phyloP scores from a whole-genome alignment of 108 stramenopile genomes.

The Nitzschia sp. region DNA sequence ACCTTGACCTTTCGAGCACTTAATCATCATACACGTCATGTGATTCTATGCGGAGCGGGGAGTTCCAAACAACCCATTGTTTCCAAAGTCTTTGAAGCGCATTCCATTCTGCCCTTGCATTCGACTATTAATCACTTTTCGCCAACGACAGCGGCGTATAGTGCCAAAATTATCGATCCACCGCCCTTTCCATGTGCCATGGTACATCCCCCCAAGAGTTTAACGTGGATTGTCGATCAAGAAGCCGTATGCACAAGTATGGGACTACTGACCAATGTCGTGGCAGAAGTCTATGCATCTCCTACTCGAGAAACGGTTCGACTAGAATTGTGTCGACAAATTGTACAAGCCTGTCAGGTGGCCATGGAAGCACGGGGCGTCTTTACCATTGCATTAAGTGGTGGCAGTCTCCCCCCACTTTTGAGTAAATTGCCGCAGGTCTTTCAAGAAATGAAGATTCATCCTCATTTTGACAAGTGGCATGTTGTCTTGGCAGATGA shows the following conservation, averaged over 20 bases:
- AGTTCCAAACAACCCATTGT: constrained; percentile 68
- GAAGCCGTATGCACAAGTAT: constrained; percentile 39
- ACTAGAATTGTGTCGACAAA: not conserved
- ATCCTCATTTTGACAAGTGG: constrained; percentile 71
- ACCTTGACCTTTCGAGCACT: constrained; percentile 89
- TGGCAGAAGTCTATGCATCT: not conserved
- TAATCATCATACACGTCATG: constrained; percentile 58
- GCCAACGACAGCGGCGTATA: not conserved
- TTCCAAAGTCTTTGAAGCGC: constrained; percentile 43
- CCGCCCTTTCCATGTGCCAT: constrained; percentile 78
- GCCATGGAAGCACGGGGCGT: constrained; percentile 36
- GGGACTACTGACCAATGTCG: not conserved
- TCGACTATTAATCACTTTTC: not conserved
- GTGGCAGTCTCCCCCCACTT: constrained; percentile 89
- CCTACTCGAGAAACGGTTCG: not conserved
- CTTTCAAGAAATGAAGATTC: constrained; percentile 28
- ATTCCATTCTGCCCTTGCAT: not conserved
- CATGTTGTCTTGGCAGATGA: constrained; percentile 94
- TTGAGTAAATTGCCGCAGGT: constrained; percentile 43
- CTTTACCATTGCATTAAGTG: constrained; percentile 89
- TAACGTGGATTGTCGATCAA: constrained; percentile 77
- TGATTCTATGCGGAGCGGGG: constrained; percentile 88
- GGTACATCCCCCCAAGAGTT: constrained; percentile 50
- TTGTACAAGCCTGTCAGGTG: not conserved
- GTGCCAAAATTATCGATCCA: constrained; percentile 28